Conservation (phyloP, 495 filamentous ascomycete genomes). For the Daldinia childiae region DNA sequence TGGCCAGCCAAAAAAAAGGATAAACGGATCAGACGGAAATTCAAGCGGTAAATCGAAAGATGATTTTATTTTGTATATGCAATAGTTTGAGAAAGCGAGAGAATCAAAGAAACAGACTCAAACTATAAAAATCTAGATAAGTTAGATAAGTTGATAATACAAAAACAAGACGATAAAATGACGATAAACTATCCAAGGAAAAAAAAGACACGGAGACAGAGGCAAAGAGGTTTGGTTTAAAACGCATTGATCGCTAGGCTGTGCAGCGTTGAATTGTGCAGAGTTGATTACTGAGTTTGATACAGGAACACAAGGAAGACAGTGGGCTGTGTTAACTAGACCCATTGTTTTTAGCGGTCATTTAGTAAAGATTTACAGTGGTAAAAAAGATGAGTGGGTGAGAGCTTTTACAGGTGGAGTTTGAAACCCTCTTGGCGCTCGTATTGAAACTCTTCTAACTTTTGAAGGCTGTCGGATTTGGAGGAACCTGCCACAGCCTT, state of each 20-base stretch:
- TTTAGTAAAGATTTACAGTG: slow-evolving; percentile 31
- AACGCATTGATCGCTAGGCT: slow-evolving; percentile 14
- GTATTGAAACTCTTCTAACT: slow-evolving; percentile 38
- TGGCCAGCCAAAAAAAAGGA: slow-evolving; percentile 35
- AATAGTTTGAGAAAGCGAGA: slow-evolving; percentile 4
- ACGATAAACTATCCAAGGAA: slow-evolving; percentile 4
- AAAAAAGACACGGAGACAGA: not conserved
- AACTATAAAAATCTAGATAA: slow-evolving; percentile 7
- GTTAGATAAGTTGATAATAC: slow-evolving; percentile 14
- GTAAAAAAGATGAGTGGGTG: slow-evolving; percentile 26
- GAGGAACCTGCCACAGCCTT: slow-evolving; percentile 1
- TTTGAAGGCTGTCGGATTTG: slow-evolving; percentile 17
- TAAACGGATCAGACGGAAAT: slow-evolving; percentile 11
- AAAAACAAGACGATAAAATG: slow-evolving; percentile 7
- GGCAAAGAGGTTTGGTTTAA: not conserved
- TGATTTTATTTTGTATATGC: slow-evolving; percentile 7
- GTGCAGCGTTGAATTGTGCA: slow-evolving; percentile 10
- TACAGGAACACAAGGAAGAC: slow-evolving; percentile 3
- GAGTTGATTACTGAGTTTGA: not conserved
- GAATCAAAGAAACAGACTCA: slow-evolving; percentile 12
- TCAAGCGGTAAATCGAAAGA: slow-evolving; percentile 4
- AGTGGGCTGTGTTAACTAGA: slow-evolving; percentile 33
- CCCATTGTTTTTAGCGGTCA: slow-evolving; percentile 13
- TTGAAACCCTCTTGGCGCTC: slow-evolving; percentile 35
- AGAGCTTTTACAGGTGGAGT: slow-evolving; percentile 4